Percentiles rank a stretch among this genome's conserved stretches.
These are phyloP conservation scores for Coniella vitis DNA, from an alignment of 2,329 filamentous ascomycete species.

Conservation along the genomic window DNA sequence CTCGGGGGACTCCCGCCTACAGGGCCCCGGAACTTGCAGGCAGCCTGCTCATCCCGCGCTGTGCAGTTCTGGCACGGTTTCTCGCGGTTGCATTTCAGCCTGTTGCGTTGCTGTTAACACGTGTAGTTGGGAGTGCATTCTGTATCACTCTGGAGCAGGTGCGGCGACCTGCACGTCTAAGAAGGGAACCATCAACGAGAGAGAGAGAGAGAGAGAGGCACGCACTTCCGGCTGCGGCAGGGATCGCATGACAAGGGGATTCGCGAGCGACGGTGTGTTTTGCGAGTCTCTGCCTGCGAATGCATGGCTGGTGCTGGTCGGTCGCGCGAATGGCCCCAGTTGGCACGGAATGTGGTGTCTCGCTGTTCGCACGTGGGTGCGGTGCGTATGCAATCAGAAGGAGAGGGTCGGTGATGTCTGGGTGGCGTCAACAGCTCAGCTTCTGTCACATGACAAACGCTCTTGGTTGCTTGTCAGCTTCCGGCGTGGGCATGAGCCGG, in stretches of 20 bases:
- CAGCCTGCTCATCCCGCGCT: constrained; percentile 17
- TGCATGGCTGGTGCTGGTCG: neutral
- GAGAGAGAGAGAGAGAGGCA: neutral
- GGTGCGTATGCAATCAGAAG: no score
- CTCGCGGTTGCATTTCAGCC: constrained; percentile 25
- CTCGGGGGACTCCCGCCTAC: constrained; percentile 4
- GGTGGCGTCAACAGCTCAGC: neutral
- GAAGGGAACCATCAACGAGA: neutral
- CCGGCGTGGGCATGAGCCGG: no score
- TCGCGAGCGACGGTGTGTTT: constrained; percentile 15
- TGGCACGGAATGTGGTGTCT: neutral
- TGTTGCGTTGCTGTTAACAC: constrained; percentile 10
- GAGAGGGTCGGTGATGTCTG: neutral
- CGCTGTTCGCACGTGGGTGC: no score
- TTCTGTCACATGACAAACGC: neutral
- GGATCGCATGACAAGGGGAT: constrained; percentile 20
- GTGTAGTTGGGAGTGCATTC: neutral
- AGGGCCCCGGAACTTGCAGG: constrained; percentile 21
- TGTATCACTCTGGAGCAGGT: neutral
- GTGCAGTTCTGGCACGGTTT: constrained; percentile 24
- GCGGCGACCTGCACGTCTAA: neutral
- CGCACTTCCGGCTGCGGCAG: constrained; percentile 20
- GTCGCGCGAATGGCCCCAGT: neutral
- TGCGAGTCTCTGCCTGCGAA: constrained; percentile 1
- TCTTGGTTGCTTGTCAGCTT: no score